Percentiles rank a stretch among this genome's conserved stretches.
Conservation (phyloP, 2,329 filamentous ascomycete species). For the Colletotrichum paranaense region DNA sequence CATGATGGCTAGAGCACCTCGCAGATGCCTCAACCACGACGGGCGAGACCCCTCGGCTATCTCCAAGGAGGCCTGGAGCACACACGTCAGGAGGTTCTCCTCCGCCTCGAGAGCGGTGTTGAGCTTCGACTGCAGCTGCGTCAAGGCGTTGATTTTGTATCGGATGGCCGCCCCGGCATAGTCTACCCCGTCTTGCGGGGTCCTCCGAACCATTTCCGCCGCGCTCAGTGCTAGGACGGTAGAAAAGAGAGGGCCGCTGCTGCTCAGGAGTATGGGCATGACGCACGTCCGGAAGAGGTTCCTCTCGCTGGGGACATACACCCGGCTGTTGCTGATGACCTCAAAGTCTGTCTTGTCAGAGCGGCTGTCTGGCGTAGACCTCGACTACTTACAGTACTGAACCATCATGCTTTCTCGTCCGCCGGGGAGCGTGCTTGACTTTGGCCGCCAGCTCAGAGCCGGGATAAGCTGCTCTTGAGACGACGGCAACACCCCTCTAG, state of each 20-base stretch:
- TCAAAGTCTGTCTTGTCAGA: conserved; percentile 9
- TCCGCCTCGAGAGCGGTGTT: neutral
- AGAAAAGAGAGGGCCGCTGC: conserved; percentile 8
- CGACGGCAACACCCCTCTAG: neutral
- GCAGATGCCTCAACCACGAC: conserved; percentile 13
- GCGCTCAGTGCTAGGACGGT: conserved; percentile 11
- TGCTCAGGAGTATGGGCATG: conserved; percentile 13
- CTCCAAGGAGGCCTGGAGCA: conserved; percentile 18
- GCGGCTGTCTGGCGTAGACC: neutral
- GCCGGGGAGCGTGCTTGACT: neutral
- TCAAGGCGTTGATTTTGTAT: conserved; percentile 9
- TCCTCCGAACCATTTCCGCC: conserved; percentile 1
- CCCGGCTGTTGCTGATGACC: conserved; percentile 16
- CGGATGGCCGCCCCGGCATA: neutral
- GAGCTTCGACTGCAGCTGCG: conserved; percentile 6
- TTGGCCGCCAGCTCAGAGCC: no score
- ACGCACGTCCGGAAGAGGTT: conserved; percentile 14
- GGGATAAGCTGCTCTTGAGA: no score
- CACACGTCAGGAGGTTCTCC: conserved; percentile 11
- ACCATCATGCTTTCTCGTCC: neutral
- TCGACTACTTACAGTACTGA: conserved; percentile 15
- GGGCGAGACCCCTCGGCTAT: conserved; percentile 10
- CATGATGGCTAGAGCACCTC: neutral
- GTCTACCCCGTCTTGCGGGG: conserved; percentile 1
- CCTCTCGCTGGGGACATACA: conserved; percentile 3